Base-by-base conservation (phyloP, 441 rosid genomes). In the Gossypium schwendimanii region DNA sequence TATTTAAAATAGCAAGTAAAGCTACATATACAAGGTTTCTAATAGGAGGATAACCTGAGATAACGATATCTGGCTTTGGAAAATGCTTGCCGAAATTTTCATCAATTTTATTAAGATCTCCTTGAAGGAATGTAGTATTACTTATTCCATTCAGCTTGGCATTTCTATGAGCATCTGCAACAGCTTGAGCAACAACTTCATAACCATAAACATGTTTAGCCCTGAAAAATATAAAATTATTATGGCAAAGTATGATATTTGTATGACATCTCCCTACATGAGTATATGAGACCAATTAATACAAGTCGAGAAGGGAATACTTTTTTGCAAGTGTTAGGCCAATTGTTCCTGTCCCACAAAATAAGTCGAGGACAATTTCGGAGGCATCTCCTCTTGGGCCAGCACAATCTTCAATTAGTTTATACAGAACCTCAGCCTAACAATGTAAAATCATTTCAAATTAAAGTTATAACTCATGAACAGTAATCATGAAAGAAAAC, bases 331-430 rank as follows among this genome's bases (percentile, higher is more conserved):
- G 94, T 41, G 97, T 88, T 60, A 92, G 84, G 65, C 97, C 98
- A 26, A 92, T 91, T 74, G 97, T 92, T 58, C 97, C 97, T 36
- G 98, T 92, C 72, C 98, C 98, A 80, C 98, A 92, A 78, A 94
- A 94, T 31, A 94, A 89, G 80, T 94, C 98, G 24, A 94, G 93
- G 73, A 94, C 90, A 68, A 89, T 83, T 82, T 94, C 97, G 26
- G 98, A 87, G 78, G 93, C 93, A 84, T 92, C 96, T 77, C 90
- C 96, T 81, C 83, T 85, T 12, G 91, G 85, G 72, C 86, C 89
- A 81, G 93, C 93, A 63, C 85, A 88, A 66, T 91, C 96, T 82
- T 87, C 97, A 74, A 92, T 88, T 31, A 91, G 87, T 83, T 85
- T 87, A 78, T 94, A 94, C 6, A 94, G 82, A 80, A 94, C 85